These are phyloP conservation scores for Schoenoplectus tabernaemontani DNA, from an alignment of 202 grass and related monocot species.

Conservation along the genomic window DNA sequence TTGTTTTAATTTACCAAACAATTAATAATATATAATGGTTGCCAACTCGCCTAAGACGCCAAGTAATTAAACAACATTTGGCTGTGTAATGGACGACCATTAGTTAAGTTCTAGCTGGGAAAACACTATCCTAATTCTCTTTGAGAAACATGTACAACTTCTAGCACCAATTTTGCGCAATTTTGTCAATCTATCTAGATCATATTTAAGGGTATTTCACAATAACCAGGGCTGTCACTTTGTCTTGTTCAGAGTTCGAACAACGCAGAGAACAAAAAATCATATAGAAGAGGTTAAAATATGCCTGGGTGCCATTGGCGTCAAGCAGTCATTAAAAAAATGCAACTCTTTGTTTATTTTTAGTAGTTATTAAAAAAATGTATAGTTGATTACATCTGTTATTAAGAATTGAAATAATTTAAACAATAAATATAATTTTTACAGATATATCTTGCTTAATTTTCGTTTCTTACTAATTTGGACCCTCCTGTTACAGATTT, in stretches of 20 bases:
- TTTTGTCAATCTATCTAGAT: neutral
- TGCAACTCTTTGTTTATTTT: too few species aligned
- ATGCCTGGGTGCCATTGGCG: too few species aligned
- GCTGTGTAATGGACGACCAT: too few species aligned
- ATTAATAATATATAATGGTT: neutral
- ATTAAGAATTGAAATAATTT: too few species aligned
- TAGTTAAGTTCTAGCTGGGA: too few species aligned
- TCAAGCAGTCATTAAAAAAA: too few species aligned
- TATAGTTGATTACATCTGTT: too few species aligned
- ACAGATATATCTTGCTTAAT: too few species aligned
- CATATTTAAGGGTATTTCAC: neutral
- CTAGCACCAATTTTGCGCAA: neutral
- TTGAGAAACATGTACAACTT: neutral
- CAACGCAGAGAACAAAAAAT: neutral
- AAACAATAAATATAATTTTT: too few species aligned
- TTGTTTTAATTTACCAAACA: neutral
- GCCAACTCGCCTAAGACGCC: neutral
- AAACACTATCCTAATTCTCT: neutral
- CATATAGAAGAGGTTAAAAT: neutral
- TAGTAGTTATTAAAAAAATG: neutral
- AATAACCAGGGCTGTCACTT: neutral
- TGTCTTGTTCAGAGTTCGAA: neutral
- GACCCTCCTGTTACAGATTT: too few species aligned
- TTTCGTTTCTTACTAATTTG: too few species aligned
- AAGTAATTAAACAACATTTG: too few species aligned